Evolutionary conservation across 2,329 filamentous ascomycete genomes (phyloP), one percentile per base, ranked within the genome.

Genomic region (Thelonectria discophora): DNA sequence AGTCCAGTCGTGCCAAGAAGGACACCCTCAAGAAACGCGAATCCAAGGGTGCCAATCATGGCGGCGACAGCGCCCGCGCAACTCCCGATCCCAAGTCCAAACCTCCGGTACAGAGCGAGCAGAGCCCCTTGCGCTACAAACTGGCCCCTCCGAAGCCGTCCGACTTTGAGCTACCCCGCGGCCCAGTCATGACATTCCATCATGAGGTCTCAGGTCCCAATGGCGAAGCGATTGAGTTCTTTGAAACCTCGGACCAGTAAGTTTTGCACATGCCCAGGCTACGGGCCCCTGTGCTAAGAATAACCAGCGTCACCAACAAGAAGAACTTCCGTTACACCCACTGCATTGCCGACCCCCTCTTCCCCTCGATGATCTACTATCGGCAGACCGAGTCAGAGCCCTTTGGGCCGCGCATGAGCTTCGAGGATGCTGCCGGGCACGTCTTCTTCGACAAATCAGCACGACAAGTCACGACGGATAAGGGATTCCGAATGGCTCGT

Each of bases 401-500:
- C 0, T 94, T 92, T 72, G 88, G 89, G 32, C 86, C 95, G 5
- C 90, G 93, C 58, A 89, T 99, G 75, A 96, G 91, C 79, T 97
- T 95, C 73, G 94, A 98, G 75, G 95, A 99, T 77, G 90, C 91
- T 34, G 92, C 94, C 34, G 88, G 89, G 10, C 91, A 92, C 74
- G 91, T 97, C 75, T 91, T 90, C 73, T 93, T 97, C 73, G 90
- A 93, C 72, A 86, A 87, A 64, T 84, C 87, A 39, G 93, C 90
- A 8, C 86, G 85, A 18, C 88, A 93, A 50, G 87, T 97, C 55
- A 97, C 92, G 0, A 97, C 95, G 13, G 89, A 94, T 68, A 97
- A 97, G 77, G 94, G 95, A 9, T 97, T 95, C 84, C 87, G 96
- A 61, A 95, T 94, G 83, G 90, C 91, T 2, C 88, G 94, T 40